Evolutionary conservation across 169 alveolate genomes (phyloP).

Genomic region (Eimeria brunetti): DNA sequence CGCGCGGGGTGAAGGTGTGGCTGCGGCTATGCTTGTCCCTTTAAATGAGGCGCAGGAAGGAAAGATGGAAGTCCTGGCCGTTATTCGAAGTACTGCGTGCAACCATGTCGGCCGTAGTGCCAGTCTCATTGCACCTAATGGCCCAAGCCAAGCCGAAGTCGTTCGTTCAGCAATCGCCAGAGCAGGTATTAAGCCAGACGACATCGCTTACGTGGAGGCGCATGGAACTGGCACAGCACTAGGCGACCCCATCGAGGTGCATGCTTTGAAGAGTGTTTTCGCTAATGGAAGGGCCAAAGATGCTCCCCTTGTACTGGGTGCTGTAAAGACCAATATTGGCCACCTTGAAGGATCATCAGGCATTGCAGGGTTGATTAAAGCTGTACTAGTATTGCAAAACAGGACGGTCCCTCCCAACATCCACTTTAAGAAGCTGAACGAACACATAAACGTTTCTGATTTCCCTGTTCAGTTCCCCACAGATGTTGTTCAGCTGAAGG

Average conservation of each 20-base stretch:
- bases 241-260: slow-evolving; percentile 90
- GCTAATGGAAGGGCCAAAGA: slow-evolving; percentile 77
- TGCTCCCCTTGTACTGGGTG: slow-evolving; percentile 84
- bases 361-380: slow-evolving; percentile 86
- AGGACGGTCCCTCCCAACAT: slow-evolving; percentile 84
- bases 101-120: slow-evolving; percentile 89
- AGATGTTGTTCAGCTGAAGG: slow-evolving; percentile 25
- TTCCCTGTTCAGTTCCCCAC: slow-evolving; percentile 74
- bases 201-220: slow-evolving; percentile 80
- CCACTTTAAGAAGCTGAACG: slow-evolving; percentile 83
- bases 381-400: slow-evolving; percentile 80
- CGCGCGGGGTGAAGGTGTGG: slow-evolving; percentile 88
- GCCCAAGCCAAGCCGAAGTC: slow-evolving; percentile 89
- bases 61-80: slow-evolving; percentile 71
- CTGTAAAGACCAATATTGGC: slow-evolving; percentile 88
- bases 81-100: slow-evolving; percentile 84
- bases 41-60: slow-evolving; percentile 56
- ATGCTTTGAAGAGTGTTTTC: slow-evolving; percentile 84
- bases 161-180: slow-evolving; percentile 82
- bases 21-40: slow-evolving; percentile 78
- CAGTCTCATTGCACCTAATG: slow-evolving; percentile 89
- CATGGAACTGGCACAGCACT: slow-evolving; percentile 90
- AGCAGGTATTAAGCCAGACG: slow-evolving; percentile 80
- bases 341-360: slow-evolving; percentile 90
- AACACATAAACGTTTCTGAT: slow-evolving; percentile 61